phyloP scores from a whole-genome alignment of 345 rosid species.

The Acer negundo region DNA sequence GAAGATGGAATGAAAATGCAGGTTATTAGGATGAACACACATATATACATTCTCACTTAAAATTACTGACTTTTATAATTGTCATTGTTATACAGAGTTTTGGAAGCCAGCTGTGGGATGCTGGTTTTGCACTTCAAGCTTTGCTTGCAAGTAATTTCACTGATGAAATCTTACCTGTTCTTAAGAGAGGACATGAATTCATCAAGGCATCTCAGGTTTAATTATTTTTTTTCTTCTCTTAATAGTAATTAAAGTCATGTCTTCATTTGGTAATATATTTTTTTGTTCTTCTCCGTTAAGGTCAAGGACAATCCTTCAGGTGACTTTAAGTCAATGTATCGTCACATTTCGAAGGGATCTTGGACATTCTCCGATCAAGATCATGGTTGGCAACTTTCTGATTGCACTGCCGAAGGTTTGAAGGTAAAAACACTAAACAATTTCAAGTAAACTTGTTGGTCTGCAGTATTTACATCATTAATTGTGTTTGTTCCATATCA shows the following conservation, averaged over 20 bases:
- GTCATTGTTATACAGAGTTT: slow-evolving; percentile 33
- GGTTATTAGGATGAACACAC: slow-evolving; percentile 17
- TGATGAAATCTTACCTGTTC: slow-evolving; percentile 52
- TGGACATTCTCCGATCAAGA: slow-evolving; percentile 62
- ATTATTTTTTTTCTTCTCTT: too few species aligned
- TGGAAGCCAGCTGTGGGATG: slow-evolving; percentile 56
- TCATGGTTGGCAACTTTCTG: slow-evolving; percentile 66
- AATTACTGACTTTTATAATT: neutral
- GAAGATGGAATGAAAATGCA: slow-evolving; percentile 64
- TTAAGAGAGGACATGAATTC: slow-evolving; percentile 73
- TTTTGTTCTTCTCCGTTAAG: neutral
- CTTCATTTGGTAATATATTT: neutral
- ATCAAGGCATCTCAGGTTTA: slow-evolving; percentile 70
- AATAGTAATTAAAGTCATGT: too few species aligned
- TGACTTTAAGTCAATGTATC: slow-evolving; percentile 41
- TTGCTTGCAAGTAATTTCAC: slow-evolving; percentile 53
- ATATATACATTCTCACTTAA: neutral
- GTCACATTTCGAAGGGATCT: slow-evolving; percentile 53
- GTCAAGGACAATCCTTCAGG: slow-evolving; percentile 43
- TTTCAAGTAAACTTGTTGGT: neutral
- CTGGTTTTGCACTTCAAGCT: slow-evolving; percentile 67
- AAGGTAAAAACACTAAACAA: slow-evolving; percentile 23
- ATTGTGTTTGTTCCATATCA: neutral
- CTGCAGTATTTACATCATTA: too few species aligned
- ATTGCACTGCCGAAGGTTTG: slow-evolving; percentile 53